Base-by-base conservation (phyloP, 139 green algal species). In the Closterium sp. region DNA sequence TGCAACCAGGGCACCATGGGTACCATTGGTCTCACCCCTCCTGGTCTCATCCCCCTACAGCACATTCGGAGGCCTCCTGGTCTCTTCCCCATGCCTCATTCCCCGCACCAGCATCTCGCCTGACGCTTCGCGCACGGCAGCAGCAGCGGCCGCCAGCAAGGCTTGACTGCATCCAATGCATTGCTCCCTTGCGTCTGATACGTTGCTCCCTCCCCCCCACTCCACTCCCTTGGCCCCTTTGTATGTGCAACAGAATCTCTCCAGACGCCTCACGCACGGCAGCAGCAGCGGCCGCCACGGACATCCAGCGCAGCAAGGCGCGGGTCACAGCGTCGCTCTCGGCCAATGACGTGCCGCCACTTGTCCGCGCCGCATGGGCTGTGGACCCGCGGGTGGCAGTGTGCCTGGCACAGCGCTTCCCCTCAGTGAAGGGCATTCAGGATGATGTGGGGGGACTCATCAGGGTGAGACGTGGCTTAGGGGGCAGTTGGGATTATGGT, bases 351-450 rank as follows among this genome's bases (percentile, higher is more conserved):
- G 55, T 76, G 87, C 23, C 35, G 33, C 31, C 69, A 84, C 81
- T 81, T 32, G 87, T 91, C 12, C 30, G 66, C 7, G 94, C 91
- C 28, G 91, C 91, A 28, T 93, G 92, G 92, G 30, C 31, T 30
- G 69, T 94, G 12, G 66, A 93, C 32, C 92, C 92, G 34, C 81
- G 90, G 2, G 85, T 94, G 12, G 92, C 92, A 4, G 36, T 94
- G 12, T 84, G 21, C 23, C 28, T 94, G 83, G 36, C 30, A 7
- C 12, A 33, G 23, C 69, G 92, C n/a, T 94, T 93, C 86, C 89
- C 89, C 25, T 69, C 33, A 3, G 84, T 90, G 28, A 25, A 33
- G 30, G 32, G 43, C 33, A 36, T 94, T 30, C 34, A 34, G 28
- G 83, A 90, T 9, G 91, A 90, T 19, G 55, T 76, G 55, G 55